Evolutionary conservation across 2,329 filamentous ascomycete genomes (phyloP), one percentile per base, ranked within the genome.

Genomic region (Pestalotiopsis sp.): DNA sequence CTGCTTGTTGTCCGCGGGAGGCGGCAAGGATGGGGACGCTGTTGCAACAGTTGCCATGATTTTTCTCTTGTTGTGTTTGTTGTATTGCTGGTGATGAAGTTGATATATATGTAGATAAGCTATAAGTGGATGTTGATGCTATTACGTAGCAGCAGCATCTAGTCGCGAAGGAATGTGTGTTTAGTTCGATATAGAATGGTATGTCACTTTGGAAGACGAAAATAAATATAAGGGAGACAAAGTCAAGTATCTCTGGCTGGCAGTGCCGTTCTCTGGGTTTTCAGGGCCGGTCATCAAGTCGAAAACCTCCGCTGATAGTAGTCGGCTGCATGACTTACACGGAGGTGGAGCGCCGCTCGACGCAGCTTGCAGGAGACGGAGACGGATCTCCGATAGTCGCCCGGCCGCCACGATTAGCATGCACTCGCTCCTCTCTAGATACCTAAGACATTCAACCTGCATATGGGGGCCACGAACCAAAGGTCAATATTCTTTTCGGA

Each of bases 381-480:
- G 63, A 58, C 63, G 63, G 63, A 66, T 49, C 63, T 66, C 63
- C 63, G 63, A 56, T 66, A 39, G 60, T 20, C 31, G 31, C 20
- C 31, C 20, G 45, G 14, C 45, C 45, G 45, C 17, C 17, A 9
- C 20, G 5, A 52, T 52, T 52, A 52, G 45, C n/a, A 52, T 11
- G 31, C 31, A 36, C 31, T 36, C 7, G 31, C 31, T 36, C 31
- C 31, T 36, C 31, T 2, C 31, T 36, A 9, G 5, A 7, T 31
- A 31, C 7, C 31, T 36, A 36, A 7, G 31, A 36, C 7, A 36
- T 36, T 36, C 1, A 36, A 36, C 31, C 1, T 36, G 31, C 31
- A 36, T 36, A 36, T 36, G 31, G 31, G 31, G 7, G 31, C 31
- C 7, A 36, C 31, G 6, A 36, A 36, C 31, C 31, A 36, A 36